Percentiles rank a stretch among this genome's conserved stretches.
Evolutionary conservation across 2,329 filamentous ascomycete genomes (phyloP).

Genomic region (Malbranchea zuffiana): DNA sequence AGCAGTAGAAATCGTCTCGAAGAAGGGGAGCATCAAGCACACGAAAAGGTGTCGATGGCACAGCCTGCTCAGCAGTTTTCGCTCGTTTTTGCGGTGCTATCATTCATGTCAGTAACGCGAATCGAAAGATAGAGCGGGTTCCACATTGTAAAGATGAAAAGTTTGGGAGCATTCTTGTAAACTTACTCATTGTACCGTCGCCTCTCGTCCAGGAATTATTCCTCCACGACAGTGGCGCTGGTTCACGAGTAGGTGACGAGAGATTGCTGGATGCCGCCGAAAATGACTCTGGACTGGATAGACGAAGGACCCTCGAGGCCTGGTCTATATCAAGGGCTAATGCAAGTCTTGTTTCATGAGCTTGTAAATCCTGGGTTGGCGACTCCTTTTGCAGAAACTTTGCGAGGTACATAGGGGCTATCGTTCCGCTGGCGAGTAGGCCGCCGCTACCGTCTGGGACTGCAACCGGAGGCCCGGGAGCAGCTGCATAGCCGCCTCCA

Average conservation of each 20-base stretch:
- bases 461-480: constrained; percentile 24
- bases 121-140: neutral
- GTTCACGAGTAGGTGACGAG: constrained; percentile 20
- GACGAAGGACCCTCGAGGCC: constrained; percentile 53
- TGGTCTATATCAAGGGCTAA: constrained; percentile 71
- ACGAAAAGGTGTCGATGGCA: constrained; percentile 68
- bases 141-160: neutral
- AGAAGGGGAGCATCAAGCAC: constrained; percentile 80
- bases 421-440: constrained; percentile 58
- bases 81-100: constrained; percentile 3
- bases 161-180: neutral
- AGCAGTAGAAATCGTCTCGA: constrained; percentile 95
- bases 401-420: constrained; percentile 53
- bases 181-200: neutral
- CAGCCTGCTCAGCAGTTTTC: constrained; percentile 19
- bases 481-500: constrained; percentile 50
- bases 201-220: constrained; percentile 24
- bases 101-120: neutral
- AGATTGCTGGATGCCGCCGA: constrained; percentile 16
- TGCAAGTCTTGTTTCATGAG: constrained; percentile 64
- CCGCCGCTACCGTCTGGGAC: constrained; percentile 54
- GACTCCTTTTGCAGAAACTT: constrained; percentile 43
- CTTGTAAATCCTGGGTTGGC: constrained; percentile 51
- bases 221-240: constrained; percentile 30
- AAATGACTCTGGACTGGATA: constrained; percentile 19